Evolutionary conservation across 805 yeast species (phyloP).

Genomic region (Huiozyma naganishii): DNA sequence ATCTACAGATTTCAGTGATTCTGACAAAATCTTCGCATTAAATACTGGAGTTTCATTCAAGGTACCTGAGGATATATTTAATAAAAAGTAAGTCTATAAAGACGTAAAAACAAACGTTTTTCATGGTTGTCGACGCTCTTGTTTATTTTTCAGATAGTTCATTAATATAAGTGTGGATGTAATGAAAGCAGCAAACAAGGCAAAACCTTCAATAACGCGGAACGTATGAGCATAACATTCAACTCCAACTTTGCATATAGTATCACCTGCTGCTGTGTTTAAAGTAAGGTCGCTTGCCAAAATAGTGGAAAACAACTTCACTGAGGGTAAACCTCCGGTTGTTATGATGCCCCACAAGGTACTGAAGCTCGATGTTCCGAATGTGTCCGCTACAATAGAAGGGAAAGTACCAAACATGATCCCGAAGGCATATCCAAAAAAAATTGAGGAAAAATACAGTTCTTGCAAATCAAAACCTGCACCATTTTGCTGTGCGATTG

Average conservation of each 20-base stretch:
- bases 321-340: slow-evolving; percentile 53
- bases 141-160: no score
- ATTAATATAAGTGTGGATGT: not conserved
- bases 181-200: not conserved
- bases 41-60: slow-evolving; percentile 42
- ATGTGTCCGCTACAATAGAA: slow-evolving; percentile 60
- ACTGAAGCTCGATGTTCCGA: slow-evolving; percentile 57
- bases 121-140: no score
- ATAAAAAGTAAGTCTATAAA: not conserved
- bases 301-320: slow-evolving; percentile 42
- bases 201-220: slow-evolving; percentile 2
- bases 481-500: not conserved
- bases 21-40: slow-evolving; percentile 63
- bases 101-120: not conserved
- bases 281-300: slow-evolving; percentile 46
- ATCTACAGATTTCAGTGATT: slow-evolving; percentile 62
- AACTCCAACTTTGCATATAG: slow-evolving; percentile 35
- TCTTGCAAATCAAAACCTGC: slow-evolving; percentile 8
- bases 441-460: slow-evolving; percentile 39
- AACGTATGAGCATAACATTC: slow-evolving; percentile 40
- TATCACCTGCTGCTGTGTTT: slow-evolving; percentile 31
- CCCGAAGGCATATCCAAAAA: slow-evolving; percentile 61
- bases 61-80: slow-evolving; percentile 66
- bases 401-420: slow-evolving; percentile 68
- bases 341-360: slow-evolving; percentile 70